Evolutionary conservation across 495 filamentous ascomycete genomes (phyloP), one percentile per base, ranked within the genome.

Genomic region (Daldinia grandis): DNA sequence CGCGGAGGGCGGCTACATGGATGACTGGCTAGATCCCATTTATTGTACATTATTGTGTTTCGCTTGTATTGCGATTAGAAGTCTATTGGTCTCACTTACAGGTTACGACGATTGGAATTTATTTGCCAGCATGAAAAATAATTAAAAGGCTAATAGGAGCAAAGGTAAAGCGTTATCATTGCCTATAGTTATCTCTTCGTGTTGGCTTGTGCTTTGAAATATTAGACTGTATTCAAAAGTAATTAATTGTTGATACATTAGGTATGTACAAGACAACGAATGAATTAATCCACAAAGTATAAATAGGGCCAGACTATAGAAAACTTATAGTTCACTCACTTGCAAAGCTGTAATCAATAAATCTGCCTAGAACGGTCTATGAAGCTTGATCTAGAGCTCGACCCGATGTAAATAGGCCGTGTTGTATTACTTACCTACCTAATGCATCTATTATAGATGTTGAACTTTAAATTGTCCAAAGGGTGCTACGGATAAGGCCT

Each of bases 1-100:
- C 90, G 17, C 90, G 89, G 78, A 85, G 93, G 72, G 92, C 96
- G 15, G 86, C 93, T 10, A 86, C 93, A 61, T 99, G 95, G 95
- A 91, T 99, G 88, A 89, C 87, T 56, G 89, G 91, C 59, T 97
- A 80, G 58, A 44, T 44, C 17, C 5, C 42, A 5, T 54, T 44
- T 58, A 21, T 44, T 68, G 72, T 68, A 74, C 27, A 71, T 27
- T 62, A 60, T 27, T 19, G 25, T 31, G 14, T 44, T 61, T 44
- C 21, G 17, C 21, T 30, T 15, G 49, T 33, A 10, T 51, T 24
- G 40, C 38, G 40, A 31, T 50, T 54, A 38, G 50, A 38, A 17
- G 21, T 61, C 3, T 56, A 9, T 54, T 51, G 10, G 27, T 25
- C 61, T 55, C 24, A 17, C 25, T 44, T 47, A 55, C 14, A 15